These are phyloP conservation scores for Mycena galericulata DNA, from an alignment of 768 basidiomycete species.

Conservation along the genomic window DNA sequence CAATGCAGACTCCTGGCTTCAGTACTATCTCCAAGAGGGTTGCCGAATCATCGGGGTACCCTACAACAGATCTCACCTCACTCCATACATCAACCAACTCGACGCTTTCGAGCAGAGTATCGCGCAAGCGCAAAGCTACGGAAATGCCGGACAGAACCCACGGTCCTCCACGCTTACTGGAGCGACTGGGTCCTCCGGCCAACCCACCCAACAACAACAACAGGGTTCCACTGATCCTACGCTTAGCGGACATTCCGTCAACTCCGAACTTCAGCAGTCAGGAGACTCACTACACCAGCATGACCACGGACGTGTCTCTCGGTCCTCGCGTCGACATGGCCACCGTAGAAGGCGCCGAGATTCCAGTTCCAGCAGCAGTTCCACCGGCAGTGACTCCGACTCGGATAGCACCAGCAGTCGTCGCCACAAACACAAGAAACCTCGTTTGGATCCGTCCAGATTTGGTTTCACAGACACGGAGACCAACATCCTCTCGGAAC, in stretches of 20 bases:
- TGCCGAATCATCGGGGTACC: not conserved
- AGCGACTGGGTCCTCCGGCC: no score
- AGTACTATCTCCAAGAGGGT: not conserved
- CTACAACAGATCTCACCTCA: not conserved
- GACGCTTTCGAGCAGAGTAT: not conserved
- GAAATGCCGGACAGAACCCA: no score
- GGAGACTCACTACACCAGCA: no score
- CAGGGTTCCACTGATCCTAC: no score
- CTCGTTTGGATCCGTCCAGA: slow-evolving; percentile 3
- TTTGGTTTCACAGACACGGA: not conserved
- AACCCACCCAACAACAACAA: not conserved
- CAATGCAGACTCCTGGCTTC: not conserved
- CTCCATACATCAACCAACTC: not conserved
- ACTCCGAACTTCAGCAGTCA: no score
- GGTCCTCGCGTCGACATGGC: not conserved
- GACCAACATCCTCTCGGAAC: not conserved
- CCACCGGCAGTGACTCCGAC: not conserved
- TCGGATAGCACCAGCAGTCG: no score
- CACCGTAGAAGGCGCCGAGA: not conserved
- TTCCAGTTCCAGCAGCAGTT: not conserved
- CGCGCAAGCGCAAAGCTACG: slow-evolving; percentile 7
- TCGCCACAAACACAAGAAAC: not conserved
- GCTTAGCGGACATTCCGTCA: no score
- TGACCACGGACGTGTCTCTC: not conserved
- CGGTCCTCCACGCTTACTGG: no score